Evolutionary conservation across 2,329 filamentous ascomycete species (phyloP).

Genomic region (Lachnellula hyalina): DNA sequence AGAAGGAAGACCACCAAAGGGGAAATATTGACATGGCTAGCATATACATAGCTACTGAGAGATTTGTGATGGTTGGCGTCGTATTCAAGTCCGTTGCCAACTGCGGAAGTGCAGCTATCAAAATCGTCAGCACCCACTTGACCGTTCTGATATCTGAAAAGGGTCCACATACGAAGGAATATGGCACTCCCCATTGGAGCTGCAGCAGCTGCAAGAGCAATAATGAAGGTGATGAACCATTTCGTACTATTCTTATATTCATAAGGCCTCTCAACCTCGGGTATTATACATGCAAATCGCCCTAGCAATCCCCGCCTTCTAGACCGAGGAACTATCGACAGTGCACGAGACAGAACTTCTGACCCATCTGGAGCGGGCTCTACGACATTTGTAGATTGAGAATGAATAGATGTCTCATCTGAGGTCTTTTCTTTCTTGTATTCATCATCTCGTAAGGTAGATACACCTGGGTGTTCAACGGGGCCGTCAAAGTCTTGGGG

Average conservation of each 20-base stretch:
- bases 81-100: conserved; percentile 58
- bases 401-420: conserved; percentile 13
- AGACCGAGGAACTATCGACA: conserved; percentile 39
- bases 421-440: conserved; percentile 3
- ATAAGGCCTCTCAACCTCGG: conserved; percentile 72
- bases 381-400: conserved; percentile 14
- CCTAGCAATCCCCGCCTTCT: conserved; percentile 69
- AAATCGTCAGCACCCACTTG: conserved; percentile 2
- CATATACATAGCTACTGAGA: conserved; percentile 78
- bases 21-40: conserved; percentile 78
- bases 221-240: conserved; percentile 76
- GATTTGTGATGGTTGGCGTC: conserved; percentile 62
- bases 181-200: conserved; percentile 82
- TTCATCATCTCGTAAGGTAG: conserved; percentile 14
- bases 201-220: conserved; percentile 70
- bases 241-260: conserved; percentile 70
- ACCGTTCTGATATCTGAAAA: not conserved
- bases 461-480: conserved; percentile 15
- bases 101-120: conserved; percentile 59
- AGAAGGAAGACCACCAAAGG: conserved; percentile 77
- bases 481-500: conserved; percentile 17
- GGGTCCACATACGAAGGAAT: conserved; percentile 63
- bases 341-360: conserved; percentile 20
- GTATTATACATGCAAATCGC: conserved; percentile 64
- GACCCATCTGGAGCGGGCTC: conserved; percentile 6